Evolutionary conservation across 495 filamentous ascomycete genomes (phyloP), one percentile per base, ranked within the genome.

Genomic region (Lasiosphaeris hirsuta): DNA sequence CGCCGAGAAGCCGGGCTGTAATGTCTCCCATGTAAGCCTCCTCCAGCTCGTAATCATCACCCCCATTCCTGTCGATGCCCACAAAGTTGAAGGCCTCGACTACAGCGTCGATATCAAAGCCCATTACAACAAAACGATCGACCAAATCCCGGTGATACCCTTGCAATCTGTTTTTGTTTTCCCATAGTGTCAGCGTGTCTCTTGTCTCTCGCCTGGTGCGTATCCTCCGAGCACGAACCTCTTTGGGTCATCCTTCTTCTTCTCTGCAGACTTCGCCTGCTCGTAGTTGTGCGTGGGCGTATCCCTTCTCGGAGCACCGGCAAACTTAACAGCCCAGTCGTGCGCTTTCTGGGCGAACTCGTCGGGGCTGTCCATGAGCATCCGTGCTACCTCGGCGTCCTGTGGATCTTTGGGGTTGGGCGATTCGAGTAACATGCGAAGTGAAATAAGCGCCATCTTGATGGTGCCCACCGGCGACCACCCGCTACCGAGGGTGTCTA

Each of bases 391-490:
- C 71, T 97, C 92, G 37, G 91, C 92, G 69, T 98, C 94, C 72
- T 98, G 94, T 2, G 94, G 94, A 64, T 98, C 94, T 60, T 93
- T 94, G 7, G 94, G 94, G 72, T 98, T 94, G 1, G 94, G 94
- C 9, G 89, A 89, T 74, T 88, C 90, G 63, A 98, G 88, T 10
- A 98, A 84, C 43, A 90, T 93, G 70, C 97, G 93, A 14, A 98
- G 77, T 11, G 92, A 96, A 51, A 97, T 81, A 23, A 98, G 82
- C 33, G 95, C 90, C 47, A 90, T 94, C 75, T 97, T 97, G 69
- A 98, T 92, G 1, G 92, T 98, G 44, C 96, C 81, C 11, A 97
- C 91, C 0, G 94, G 94, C 6, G 91, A 94, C 94, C 94, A 98
- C 58, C 88, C 90, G 35, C 82, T 76, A 10, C 89, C 87, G 14